phyloP scores from a whole-genome alignment of 2,329 filamentous ascomycete species.

The Setomelanomma holmii region DNA sequence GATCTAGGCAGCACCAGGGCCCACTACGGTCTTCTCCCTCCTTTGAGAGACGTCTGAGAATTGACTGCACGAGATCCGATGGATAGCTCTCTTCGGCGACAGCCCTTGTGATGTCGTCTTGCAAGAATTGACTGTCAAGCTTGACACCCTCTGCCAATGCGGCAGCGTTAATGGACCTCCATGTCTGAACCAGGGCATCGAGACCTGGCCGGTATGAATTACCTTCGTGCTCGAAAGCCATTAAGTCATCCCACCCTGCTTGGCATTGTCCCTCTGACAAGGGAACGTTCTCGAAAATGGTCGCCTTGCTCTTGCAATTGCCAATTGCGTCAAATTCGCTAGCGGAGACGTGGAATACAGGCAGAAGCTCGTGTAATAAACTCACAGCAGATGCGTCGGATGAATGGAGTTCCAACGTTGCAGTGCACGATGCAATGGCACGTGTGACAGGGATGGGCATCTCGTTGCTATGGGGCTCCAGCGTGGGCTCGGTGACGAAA shows the following conservation, averaged over 20 bases:
- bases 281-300: conserved; percentile 59
- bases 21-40: conserved; percentile 32
- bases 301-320: conserved; percentile 44
- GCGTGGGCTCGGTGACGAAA: conserved; percentile 58
- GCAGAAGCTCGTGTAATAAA: conserved; percentile 48
- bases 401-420: conserved; percentile 53
- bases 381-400: conserved; percentile 43
- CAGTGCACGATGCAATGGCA: conserved; percentile 54
- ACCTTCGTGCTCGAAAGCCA: conserved; percentile 59
- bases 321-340: conserved; percentile 34
- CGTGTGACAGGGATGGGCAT: conserved; percentile 44
- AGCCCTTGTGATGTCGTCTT: conserved; percentile 38
- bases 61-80: conserved; percentile 42
- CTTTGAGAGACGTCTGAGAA: conserved; percentile 45
- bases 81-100: conserved; percentile 50
- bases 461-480: conserved; percentile 46
- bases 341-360: conserved; percentile 46
- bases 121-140: conserved; percentile 48
- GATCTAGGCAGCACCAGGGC: conserved; percentile 47
- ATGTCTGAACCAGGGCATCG: conserved; percentile 56
- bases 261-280: conserved; percentile 61
- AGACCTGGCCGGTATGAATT: conserved; percentile 57
- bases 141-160: conserved; percentile 52
- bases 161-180: conserved; percentile 54
- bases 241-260: conserved; percentile 57